Conservation (phyloP, 2,329 filamentous ascomycete species). For the Amesomyces nigricolor region DNA sequence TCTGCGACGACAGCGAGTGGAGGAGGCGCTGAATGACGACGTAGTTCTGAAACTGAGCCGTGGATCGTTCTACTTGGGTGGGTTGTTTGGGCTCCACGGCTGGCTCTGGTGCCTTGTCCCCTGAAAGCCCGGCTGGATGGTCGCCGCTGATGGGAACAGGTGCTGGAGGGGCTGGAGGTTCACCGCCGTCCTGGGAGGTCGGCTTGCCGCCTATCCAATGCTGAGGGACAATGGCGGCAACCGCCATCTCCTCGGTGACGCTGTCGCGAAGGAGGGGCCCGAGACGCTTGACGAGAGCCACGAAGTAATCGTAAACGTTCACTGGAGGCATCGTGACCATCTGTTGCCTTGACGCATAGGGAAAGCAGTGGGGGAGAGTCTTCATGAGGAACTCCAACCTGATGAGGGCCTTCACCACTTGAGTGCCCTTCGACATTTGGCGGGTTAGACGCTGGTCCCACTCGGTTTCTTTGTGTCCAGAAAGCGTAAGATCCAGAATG, state of each 20-base stretch:
- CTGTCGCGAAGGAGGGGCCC: conserved; percentile 74
- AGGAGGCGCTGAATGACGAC: conserved; percentile 71
- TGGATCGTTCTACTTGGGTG: conserved; percentile 39
- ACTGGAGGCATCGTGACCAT: conserved; percentile 64
- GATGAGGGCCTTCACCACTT: conserved; percentile 70
- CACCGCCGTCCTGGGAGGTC: conserved; percentile 3
- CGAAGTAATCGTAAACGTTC: conserved; percentile 81
- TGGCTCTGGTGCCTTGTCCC: conserved; percentile 21
- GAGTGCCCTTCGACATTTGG: conserved; percentile 61
- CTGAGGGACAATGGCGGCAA: conserved; percentile 68
- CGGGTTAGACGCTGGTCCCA: conserved; percentile 35
- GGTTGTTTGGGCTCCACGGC: conserved; percentile 32
- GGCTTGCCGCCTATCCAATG: conserved; percentile 46
- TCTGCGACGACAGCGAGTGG: conserved; percentile 66
- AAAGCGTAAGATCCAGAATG: conserved; percentile 35
- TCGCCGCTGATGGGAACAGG: conserved; percentile 4
- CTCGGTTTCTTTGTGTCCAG: conserved; percentile 31
- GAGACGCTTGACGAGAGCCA: conserved; percentile 65
- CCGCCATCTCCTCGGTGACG: conserved; percentile 75
- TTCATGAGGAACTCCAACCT: conserved; percentile 71
- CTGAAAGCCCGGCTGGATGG: conserved; percentile 22
- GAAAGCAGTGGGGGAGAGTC: conserved; percentile 69
- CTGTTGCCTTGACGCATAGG: conserved; percentile 59
- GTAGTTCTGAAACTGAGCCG: conserved; percentile 62
- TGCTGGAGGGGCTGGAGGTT: not conserved